phyloP scores from a whole-genome alignment of 441 rosid species.

The Brassica hybrid region DNA sequence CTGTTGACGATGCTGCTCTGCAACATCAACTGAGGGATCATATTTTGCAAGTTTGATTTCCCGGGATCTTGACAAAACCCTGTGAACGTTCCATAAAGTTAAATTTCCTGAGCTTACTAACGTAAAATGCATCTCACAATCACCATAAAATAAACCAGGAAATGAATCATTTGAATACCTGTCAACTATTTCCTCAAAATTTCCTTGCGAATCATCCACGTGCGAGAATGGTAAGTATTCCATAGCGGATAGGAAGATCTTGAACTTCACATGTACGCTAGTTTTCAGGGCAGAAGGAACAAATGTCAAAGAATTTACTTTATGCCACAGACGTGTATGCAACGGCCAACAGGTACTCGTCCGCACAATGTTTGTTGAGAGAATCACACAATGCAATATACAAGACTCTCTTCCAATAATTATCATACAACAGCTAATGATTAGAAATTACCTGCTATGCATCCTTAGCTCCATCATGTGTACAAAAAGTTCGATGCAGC shows the following conservation, averaged over 20 bases:
- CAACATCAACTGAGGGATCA: conserved; percentile 80
- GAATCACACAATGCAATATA: conserved; percentile 21
- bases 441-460: conserved; percentile 69
- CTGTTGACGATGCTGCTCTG: conserved; percentile 92
- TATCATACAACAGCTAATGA: conserved; percentile 8
- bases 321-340: conserved; percentile 8
- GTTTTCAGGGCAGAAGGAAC: conserved; percentile 21
- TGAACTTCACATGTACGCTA: conserved; percentile 75
- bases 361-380: conserved; percentile 2
- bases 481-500: conserved; percentile 94
- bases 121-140: not conserved
- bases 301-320: conserved; percentile 31
- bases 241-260: conserved; percentile 95
- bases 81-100: conserved; percentile 44
- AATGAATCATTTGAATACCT: conserved; percentile 55
- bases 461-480: conserved; percentile 98
- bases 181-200: conserved; percentile 96
- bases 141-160: conserved; percentile 25
- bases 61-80: conserved; percentile 93
- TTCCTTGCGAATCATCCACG: conserved; percentile 76
- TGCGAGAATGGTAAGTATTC: conserved; percentile 86
- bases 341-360: not conserved
- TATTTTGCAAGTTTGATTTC: conserved; percentile 79
- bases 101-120: conserved; percentile 25
- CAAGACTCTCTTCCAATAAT: not conserved